These are phyloP conservation scores for Verticillium nubilum DNA, from an alignment of 2,329 filamentous ascomycete species.

Conservation along the genomic window DNA sequence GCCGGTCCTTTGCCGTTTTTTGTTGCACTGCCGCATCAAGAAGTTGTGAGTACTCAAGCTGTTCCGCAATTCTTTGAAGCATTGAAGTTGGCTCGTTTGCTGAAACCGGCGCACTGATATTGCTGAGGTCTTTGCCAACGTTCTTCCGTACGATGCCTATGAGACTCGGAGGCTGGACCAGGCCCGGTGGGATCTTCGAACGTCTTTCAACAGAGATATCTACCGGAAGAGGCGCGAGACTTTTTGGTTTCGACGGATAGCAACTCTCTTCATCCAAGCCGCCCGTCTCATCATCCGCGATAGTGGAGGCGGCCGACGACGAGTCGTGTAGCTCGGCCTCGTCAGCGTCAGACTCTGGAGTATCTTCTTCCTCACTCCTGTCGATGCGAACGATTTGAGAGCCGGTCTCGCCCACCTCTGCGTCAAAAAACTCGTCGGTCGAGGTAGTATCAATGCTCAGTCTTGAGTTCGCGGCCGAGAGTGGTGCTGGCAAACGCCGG, in stretches of 20 bases:
- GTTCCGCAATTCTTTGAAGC: slow-evolving; percentile 83
- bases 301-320: slow-evolving; percentile 50
- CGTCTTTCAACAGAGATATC: slow-evolving; percentile 60
- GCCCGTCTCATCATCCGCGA: slow-evolving; percentile 48
- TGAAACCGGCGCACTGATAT: slow-evolving; percentile 95
- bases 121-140: slow-evolving; percentile 93
- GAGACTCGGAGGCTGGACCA: slow-evolving; percentile 77
- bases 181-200: slow-evolving; percentile 64
- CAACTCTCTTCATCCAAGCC: slow-evolving; percentile 54
- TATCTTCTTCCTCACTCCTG: slow-evolving; percentile 60
- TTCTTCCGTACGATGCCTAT: slow-evolving; percentile 96
- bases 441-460: slow-evolving; percentile 75
- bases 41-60: slow-evolving; percentile 83
- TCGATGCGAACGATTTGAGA: slow-evolving; percentile 70
- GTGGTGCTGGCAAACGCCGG: slow-evolving; percentile 54
- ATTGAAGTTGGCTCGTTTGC: slow-evolving; percentile 89
- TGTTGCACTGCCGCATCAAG: slow-evolving; percentile 69
- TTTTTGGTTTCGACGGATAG: slow-evolving; percentile 73
- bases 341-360: slow-evolving; percentile 48
- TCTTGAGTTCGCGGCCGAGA: slow-evolving; percentile 35
- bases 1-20: slow-evolving; percentile 57
- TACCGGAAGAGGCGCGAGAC: slow-evolving; percentile 71
- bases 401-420: slow-evolving; percentile 58
- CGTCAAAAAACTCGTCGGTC: slow-evolving; percentile 94
- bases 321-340: slow-evolving; percentile 48